These are phyloP conservation scores for Delonix regia DNA, from an alignment of 306 rosid species.

Conservation along the genomic window DNA sequence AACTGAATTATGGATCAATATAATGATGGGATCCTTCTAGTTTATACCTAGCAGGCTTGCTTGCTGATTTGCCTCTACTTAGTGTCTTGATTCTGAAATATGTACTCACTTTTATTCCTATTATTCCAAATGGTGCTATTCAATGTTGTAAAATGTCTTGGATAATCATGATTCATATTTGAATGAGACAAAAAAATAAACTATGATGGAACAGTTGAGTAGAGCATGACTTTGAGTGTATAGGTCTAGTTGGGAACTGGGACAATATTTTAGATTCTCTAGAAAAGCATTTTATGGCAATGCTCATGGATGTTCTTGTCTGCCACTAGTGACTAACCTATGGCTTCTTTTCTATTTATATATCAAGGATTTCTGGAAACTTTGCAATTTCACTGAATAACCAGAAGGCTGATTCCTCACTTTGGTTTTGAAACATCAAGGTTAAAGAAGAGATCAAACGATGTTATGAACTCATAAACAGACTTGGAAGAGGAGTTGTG, in stretches of 20 bases:
- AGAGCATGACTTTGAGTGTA: background rate
- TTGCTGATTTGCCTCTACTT: background rate
- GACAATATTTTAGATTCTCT: conserved; percentile 8
- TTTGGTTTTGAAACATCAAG: conserved; percentile 43
- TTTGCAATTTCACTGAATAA: conserved; percentile 20
- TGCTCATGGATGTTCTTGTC: background rate
- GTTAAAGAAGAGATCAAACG: conserved; percentile 74
- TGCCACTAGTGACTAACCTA: background rate
- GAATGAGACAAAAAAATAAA: background rate
- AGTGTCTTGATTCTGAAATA: conserved; percentile 13
- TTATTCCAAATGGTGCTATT: background rate
- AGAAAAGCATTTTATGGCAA: background rate
- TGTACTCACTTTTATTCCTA: conserved; percentile 24
- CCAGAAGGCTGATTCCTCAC: conserved; percentile 15
- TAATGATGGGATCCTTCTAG: background rate
- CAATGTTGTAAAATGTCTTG: background rate
- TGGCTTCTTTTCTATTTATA: conserved; percentile 12
- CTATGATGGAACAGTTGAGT: background rate
- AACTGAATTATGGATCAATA: conserved; percentile 5
- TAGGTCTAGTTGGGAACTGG: background rate
- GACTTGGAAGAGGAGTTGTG: conserved; percentile 82
- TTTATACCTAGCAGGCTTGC: background rate
- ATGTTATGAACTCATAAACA: conserved; percentile 83
- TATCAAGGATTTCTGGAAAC: background rate
- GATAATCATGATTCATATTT: conserved; percentile 22